Percentiles rank a stretch among this genome's conserved stretches.
These are phyloP conservation scores for Termitomyces sp. DNA, from an alignment of 768 basidiomycete species.

Conservation along the genomic window DNA sequence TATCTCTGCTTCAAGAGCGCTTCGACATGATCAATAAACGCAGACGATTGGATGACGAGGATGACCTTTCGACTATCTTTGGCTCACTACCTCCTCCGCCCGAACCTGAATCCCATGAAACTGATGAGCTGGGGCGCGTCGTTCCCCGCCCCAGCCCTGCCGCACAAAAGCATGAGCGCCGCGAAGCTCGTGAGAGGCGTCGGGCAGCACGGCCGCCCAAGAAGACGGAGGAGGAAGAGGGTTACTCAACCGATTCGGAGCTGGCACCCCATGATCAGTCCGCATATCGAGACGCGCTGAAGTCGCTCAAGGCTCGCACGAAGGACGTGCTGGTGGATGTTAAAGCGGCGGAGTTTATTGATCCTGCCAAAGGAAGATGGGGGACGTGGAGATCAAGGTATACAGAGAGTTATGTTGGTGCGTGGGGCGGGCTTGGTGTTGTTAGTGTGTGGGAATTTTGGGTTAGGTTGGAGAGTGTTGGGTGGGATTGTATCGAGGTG, in stretches of 20 bases:
- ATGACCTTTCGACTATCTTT: constrained; percentile 72
- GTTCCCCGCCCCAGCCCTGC: background rate
- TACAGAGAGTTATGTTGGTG: constrained; percentile 78
- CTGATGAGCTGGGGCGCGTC: constrained; percentile 40
- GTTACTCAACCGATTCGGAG: constrained; percentile 84
- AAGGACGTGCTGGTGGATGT: constrained; percentile 76
- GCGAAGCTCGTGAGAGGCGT: constrained; percentile 55
- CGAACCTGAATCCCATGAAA: constrained; percentile 35
- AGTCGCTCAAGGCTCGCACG: constrained; percentile 47
- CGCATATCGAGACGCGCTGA: constrained; percentile 66
- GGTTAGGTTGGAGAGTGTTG: constrained; percentile 81
- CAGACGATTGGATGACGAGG: constrained; percentile 73
- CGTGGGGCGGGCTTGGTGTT: constrained; percentile 89
- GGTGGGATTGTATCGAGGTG: constrained; percentile 87
- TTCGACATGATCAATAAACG: constrained; percentile 64
- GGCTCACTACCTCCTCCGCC: constrained; percentile 39
- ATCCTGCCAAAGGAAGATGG: constrained; percentile 69
- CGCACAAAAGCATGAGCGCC: constrained; percentile 46
- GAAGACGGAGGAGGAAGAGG: constrained; percentile 56
- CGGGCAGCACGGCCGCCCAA: constrained; percentile 40
- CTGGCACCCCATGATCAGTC: constrained; percentile 61
- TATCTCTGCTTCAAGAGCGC: constrained; percentile 73
- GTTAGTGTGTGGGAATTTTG: constrained; percentile 94
- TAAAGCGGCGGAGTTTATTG: constrained; percentile 75
- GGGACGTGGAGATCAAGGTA: constrained; percentile 73